phyloP scores from a whole-genome alignment of 768 basidiomycete genomes.

The Hericium erinaceus region DNA sequence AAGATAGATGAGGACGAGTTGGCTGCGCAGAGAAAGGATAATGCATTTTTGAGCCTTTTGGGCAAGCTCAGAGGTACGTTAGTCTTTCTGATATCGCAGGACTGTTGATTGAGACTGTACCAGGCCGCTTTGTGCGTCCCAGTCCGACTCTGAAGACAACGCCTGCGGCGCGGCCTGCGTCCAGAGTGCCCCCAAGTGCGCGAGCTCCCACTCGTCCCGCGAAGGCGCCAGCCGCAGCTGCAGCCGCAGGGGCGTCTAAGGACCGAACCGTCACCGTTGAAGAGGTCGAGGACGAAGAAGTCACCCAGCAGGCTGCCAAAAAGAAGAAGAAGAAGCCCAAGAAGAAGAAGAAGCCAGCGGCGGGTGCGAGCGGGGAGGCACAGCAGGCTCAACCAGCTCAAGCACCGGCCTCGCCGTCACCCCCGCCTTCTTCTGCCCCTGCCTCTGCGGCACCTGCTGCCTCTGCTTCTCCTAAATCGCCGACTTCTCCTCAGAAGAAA shows the following conservation, averaged over 20 bases:
- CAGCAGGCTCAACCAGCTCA: constrained; percentile 15
- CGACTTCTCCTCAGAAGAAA: background rate
- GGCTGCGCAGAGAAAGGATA: constrained; percentile 48
- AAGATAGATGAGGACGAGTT: constrained; percentile 29
- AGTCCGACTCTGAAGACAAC: constrained; percentile 35
- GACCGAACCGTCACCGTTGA: constrained; percentile 50
- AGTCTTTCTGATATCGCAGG: background rate
- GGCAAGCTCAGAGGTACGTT: constrained; percentile 60
- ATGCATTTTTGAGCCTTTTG: constrained; percentile 72
- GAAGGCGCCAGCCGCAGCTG: background rate
- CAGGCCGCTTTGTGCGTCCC: constrained; percentile 58
- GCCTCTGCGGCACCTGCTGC: background rate
- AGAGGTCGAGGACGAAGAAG: constrained; percentile 67
- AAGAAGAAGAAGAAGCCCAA: constrained; percentile 75
- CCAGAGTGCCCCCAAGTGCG: background rate
- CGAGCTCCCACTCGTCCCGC: background rate
- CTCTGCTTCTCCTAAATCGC: background rate
- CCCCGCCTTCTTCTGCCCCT: background rate
- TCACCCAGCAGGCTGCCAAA: constrained; percentile 25
- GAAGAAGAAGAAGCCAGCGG: constrained; percentile 46
- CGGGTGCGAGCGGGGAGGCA: constrained; percentile 16
- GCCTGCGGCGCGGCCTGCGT: constrained; percentile 3
- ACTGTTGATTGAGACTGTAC: background rate
- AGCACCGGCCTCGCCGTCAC: constrained; percentile 10
- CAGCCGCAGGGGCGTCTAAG: constrained; percentile 11